Evolutionary conservation across 352 stramenopile genomes (phyloP).

Genomic region (Globisporangium uncinulatum): DNA sequence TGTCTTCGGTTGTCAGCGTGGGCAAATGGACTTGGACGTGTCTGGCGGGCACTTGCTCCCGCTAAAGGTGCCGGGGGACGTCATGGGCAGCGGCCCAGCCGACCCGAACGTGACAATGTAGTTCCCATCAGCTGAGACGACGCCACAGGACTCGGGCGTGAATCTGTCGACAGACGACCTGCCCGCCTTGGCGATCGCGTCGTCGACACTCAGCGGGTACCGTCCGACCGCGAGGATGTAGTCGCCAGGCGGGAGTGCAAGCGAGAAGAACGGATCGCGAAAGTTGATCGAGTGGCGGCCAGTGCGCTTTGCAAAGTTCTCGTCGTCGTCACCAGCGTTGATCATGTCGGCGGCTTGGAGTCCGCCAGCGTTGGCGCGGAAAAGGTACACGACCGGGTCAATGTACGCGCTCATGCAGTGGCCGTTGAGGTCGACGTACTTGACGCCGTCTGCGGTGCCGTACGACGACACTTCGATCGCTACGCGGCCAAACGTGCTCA

Average conservation of each 20-base stretch:
- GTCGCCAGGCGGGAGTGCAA: constrained; percentile 35
- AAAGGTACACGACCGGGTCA: constrained; percentile 54
- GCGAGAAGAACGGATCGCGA: constrained; percentile 64
- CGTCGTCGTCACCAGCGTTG: constrained; percentile 51
- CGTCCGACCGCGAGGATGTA: constrained; percentile 63
- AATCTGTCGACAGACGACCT: constrained; percentile 22
- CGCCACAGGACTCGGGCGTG: constrained; percentile 52
- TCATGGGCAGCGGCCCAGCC: constrained; percentile 22
- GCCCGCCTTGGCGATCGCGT: constrained; percentile 37
- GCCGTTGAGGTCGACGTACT: constrained; percentile 57
- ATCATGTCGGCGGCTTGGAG: constrained; percentile 41
- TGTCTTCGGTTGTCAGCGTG: background rate
- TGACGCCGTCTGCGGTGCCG: constrained; percentile 24
- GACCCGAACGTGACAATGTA: constrained; percentile 54
- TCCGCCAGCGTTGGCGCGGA: constrained; percentile 25
- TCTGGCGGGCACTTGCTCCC: constrained; percentile 27
- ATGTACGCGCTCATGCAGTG: constrained; percentile 62
- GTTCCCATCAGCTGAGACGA: constrained; percentile 27
- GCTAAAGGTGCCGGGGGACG: constrained; percentile 35
- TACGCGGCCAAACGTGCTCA: constrained; percentile 43
- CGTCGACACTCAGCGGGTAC: constrained; percentile 55
- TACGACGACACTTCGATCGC: constrained; percentile 58
- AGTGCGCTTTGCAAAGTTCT: constrained; percentile 42
- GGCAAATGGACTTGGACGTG: constrained; percentile 7
- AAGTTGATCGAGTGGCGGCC: constrained; percentile 61